Evolutionary conservation across 164 flowering plant genomes (phyloP), one percentile per base, ranked within the genome.

Genomic region (Dillenia suffruticosa): DNA sequence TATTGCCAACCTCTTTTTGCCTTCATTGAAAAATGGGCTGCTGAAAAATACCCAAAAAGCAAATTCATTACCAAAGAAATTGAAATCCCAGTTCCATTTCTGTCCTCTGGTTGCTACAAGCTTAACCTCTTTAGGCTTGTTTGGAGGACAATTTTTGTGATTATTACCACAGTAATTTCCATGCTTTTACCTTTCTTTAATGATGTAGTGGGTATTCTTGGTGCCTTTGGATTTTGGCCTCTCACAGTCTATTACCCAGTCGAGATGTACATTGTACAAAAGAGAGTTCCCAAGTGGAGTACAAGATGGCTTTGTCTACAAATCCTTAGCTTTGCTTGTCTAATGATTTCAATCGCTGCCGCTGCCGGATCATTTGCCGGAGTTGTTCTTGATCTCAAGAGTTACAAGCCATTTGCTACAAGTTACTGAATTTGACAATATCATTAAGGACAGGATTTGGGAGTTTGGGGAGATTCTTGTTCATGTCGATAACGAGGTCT

Each of bases 161-260:
- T 83, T 49, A 8, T 65, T 9, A 84, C 89, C 49, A 87, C 92
- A 4, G 59, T 83, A 32, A 73, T 82, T 9, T 74, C 96, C 1
- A 86, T 89, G 96, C 77, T 86, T 7, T 75, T 89, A 45, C 96
- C 96, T 2, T 89, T 87, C 78, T 87, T 89, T 67, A 85, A 82
- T 48, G 89, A 82, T 44, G 76, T 87, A 0, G 86, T 85, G 5
- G 93, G 87, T 1, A 54, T 87, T 10, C 78, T 87, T 13, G 93
- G 93, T 2, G 88, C 96, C 0, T 50, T 85, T 2, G 87, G 86
- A 1, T 89, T 89, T 66, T 87, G 92, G 89, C 93, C 91, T 1
- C 74, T 87, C 8, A 84, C 89, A 0, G 92, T 89, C 0, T 88
- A 78, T 53, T 88, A 79, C 79, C 95, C 95, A 0, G 82, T 86